phyloP scores from a whole-genome alignment of 2,329 filamentous ascomycete species.

The Aspergillus brunneoviolaceus region DNA sequence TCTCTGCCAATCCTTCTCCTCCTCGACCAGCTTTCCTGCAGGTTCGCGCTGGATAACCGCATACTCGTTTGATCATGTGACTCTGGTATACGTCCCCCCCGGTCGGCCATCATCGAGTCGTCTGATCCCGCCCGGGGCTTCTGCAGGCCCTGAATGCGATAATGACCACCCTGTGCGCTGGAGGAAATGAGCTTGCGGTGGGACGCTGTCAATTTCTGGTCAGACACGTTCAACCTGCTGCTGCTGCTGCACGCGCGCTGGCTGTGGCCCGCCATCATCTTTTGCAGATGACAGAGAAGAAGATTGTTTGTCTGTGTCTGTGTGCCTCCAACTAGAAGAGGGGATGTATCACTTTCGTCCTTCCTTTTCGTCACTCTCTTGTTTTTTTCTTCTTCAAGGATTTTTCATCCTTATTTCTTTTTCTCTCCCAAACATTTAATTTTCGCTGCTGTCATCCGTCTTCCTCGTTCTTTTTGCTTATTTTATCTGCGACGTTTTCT shows the following conservation, averaged over 20 bases:
- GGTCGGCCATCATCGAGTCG: slow-evolving; percentile 27
- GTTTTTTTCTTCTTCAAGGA: slow-evolving; percentile 10
- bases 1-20: slow-evolving; percentile 24
- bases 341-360: slow-evolving; percentile 26
- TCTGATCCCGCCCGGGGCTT: slow-evolving; percentile 21
- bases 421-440: slow-evolving; percentile 11
- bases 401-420: slow-evolving; percentile 6
- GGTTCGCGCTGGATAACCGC: slow-evolving; percentile 35
- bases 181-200: slow-evolving; percentile 18
- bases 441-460: slow-evolving; percentile 12
- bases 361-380: slow-evolving; percentile 6
- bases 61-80: slow-evolving; percentile 41
- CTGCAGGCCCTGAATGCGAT: slow-evolving; percentile 14
- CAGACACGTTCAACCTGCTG: slow-evolving; percentile 29
- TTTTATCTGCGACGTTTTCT: slow-evolving; percentile 2
- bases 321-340: slow-evolving; percentile 6
- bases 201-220: slow-evolving; percentile 27
- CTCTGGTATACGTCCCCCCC: slow-evolving; percentile 19
- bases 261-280: slow-evolving; percentile 20
- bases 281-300: slow-evolving; percentile 19
- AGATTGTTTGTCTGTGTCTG: not conserved
- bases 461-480: slow-evolving; percentile 14
- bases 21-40: slow-evolving; percentile 24
- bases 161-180: slow-evolving; percentile 22
- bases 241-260: slow-evolving; percentile 18